Conservation (phyloP, 2,329 filamentous ascomycete species). For the Fusarium solani-melongenae region DNA sequence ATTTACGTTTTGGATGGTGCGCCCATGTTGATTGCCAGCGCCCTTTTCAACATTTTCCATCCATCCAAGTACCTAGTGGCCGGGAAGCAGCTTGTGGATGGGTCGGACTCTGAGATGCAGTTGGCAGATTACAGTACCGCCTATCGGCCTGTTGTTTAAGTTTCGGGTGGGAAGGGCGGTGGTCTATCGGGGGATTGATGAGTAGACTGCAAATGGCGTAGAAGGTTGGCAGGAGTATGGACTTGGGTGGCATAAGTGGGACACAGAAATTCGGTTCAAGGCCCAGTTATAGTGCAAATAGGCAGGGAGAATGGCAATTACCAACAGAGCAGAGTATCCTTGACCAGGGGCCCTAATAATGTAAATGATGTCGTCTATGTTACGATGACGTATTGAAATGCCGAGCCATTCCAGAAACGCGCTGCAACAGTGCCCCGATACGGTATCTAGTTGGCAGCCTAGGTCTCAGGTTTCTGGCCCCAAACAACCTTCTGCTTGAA, state of each 20-base stretch:
- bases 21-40: constrained; percentile 38
- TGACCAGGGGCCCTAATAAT: too few species aligned
- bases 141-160: background rate
- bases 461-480: constrained; percentile 47
- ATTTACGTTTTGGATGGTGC: constrained; percentile 48
- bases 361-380: too few species aligned
- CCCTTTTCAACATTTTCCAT: background rate
- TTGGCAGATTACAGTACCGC: background rate
- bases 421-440: background rate
- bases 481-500: constrained; percentile 46
- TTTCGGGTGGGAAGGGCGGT: background rate
- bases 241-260: background rate
- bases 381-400: background rate
- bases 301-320: background rate
- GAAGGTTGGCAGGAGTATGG: background rate
- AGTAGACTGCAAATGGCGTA: background rate
- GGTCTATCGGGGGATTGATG: background rate
- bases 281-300: background rate
- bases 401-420: background rate
- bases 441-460: too few species aligned
- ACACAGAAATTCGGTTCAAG: background rate
- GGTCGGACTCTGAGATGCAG: background rate
- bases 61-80: background rate
- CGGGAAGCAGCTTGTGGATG: background rate
- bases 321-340: background rate